Percentiles rank a stretch among this genome's conserved stretches.
Evolutionary conservation across 768 basidiomycete genomes (phyloP).

Genomic region (Melanogaster broomeanus): DNA sequence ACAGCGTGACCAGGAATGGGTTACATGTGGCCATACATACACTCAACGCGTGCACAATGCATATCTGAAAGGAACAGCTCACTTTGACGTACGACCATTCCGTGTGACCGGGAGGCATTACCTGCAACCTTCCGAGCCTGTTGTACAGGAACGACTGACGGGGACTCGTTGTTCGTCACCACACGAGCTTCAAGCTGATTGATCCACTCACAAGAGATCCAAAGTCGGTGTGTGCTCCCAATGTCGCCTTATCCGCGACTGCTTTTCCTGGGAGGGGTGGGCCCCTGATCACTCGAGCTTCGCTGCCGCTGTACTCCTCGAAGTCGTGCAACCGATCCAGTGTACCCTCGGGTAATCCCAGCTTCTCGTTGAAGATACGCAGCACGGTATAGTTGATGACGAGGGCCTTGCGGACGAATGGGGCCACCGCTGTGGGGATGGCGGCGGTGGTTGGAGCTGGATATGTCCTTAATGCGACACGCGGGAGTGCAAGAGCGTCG

Average conservation of each 20-base stretch:
- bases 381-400: slow-evolving; percentile 56
- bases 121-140: slow-evolving; percentile 68
- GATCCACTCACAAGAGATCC: slow-evolving; percentile 56
- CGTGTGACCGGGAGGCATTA: slow-evolving; percentile 59
- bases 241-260: slow-evolving; percentile 35
- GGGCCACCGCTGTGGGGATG: slow-evolving; percentile 51
- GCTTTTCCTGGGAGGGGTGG: slow-evolving; percentile 37
- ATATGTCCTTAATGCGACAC: slow-evolving; percentile 53
- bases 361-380: slow-evolving; percentile 53
- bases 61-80: neutral
- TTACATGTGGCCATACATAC: slow-evolving; percentile 14
- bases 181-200: neutral
- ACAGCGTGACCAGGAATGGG: slow-evolving; percentile 59
- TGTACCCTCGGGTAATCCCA: slow-evolving; percentile 53
- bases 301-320: slow-evolving; percentile 55
- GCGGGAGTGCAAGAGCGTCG: slow-evolving; percentile 63
- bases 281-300: slow-evolving; percentile 55
- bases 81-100: slow-evolving; percentile 72
- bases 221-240: slow-evolving; percentile 76
- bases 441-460: slow-evolving; percentile 50
- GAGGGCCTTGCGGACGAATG: slow-evolving; percentile 60
- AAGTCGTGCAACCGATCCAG: slow-evolving; percentile 44
- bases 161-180: neutral
- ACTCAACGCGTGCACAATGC: slow-evolving; percentile 10
- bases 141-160: slow-evolving; percentile 69